Conservation (phyloP, 345 rosid genomes). For the Hibiscus mutabilis region DNA sequence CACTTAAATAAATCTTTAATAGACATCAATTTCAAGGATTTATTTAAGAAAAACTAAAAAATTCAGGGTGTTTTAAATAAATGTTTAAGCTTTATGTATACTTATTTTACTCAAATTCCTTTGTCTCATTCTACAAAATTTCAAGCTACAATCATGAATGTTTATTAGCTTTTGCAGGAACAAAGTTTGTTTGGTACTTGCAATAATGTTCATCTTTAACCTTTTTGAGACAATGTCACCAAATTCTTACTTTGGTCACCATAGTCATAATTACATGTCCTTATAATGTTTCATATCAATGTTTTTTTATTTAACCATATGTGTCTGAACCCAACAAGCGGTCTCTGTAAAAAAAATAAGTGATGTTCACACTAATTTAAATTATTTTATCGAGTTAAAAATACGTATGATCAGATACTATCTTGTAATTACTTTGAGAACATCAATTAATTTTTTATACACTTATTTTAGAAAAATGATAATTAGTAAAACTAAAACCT, state of each 20-base stretch:
- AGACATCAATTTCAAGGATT: background rate
- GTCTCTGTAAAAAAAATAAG: no score
- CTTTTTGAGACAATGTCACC: background rate
- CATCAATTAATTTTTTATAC: background rate
- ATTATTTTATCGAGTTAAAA: no score
- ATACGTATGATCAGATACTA: no score
- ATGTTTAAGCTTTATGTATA: background rate
- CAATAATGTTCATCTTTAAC: background rate
- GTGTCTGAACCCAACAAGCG: no score
- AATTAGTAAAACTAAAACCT: background rate
- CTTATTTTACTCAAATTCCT: background rate
- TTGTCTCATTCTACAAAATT: background rate
- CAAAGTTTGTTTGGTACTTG: background rate
- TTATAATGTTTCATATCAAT: background rate
- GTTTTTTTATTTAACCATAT: background rate
- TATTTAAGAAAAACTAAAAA: background rate
- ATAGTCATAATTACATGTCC: background rate
- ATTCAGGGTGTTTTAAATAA: background rate
- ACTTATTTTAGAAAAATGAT: no score
- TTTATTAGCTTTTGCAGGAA: background rate
- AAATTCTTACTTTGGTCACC: constrained; percentile 1
- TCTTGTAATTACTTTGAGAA: no score
- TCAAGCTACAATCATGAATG: background rate
- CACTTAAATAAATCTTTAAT: background rate
- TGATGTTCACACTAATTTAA: no score